Conservation (phyloP, 345 rosid genomes). For the Gossypium anomalum region DNA sequence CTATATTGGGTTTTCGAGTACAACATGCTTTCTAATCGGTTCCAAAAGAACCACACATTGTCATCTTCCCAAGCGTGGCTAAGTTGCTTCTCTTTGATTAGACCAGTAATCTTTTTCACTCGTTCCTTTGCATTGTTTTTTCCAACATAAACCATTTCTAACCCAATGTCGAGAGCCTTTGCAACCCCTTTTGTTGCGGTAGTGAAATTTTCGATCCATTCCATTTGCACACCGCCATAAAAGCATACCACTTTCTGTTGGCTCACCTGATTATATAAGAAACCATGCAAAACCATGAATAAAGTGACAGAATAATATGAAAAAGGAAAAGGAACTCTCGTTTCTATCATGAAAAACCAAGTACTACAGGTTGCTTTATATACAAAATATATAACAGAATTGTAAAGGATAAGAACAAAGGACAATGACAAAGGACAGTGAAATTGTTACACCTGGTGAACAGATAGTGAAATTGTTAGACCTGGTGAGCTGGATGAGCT, state of each 20-base stretch:
- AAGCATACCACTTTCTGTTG: constrained; percentile 52
- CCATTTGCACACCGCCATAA: constrained; percentile 68
- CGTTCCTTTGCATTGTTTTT: constrained; percentile 57
- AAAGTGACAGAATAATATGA: no score
- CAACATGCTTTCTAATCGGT: constrained; percentile 49
- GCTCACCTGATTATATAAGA: constrained; percentile 25
- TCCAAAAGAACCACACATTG: constrained; percentile 55
- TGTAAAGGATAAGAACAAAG: no score
- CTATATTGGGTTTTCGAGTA: constrained; percentile 35
- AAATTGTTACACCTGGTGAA: no score
- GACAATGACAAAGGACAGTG: no score
- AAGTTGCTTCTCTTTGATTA: constrained; percentile 31
- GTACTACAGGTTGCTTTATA: no score
- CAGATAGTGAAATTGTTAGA: no score
- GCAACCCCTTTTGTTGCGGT: constrained; percentile 37
- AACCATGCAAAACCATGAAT: background rate
- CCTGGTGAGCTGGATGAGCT: no score
- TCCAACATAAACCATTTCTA: constrained; percentile 72
- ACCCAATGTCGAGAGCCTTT: constrained; percentile 25
- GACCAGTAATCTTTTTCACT: constrained; percentile 29
- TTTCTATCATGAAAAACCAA: no score
- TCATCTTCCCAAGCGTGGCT: constrained; percentile 40
- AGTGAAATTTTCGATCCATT: constrained; percentile 39
- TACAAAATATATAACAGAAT: no score
- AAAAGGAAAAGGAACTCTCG: no score